Evolutionary conservation across 768 basidiomycete species (phyloP), one percentile per base, ranked within the genome.

Genomic region (Russula ochroleuca): DNA sequence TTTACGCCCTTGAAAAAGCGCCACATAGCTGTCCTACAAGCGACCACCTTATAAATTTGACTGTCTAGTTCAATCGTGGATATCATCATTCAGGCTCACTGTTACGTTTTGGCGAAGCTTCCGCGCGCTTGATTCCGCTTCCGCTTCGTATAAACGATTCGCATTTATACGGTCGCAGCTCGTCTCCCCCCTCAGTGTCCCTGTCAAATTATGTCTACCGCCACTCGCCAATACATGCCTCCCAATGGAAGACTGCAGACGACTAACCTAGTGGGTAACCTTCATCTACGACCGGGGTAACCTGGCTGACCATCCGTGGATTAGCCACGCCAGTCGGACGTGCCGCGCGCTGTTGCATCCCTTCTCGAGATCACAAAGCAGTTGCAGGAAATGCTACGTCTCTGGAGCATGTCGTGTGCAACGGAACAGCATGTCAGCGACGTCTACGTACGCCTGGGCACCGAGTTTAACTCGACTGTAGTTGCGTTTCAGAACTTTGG

Each of bases 391-490:
- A 75, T 81, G 1, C 80, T 95, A 51, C 79, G 76, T 31, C 80
- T 81, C 63, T 95, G 94, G 93, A 82, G 85, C 54, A 65, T 75
- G 1, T 77, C 79, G 3, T 77, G 81, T 50, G 84, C 84, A 1
- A 75, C 80, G 1, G 88, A 92, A 58, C 77, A 75, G 15, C 78
- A 92, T 70, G 92, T 98, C 70, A 92, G 90, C 79, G 86, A 96
- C 73, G 83, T 90, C 58, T 98, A 94, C 73, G 90, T 98, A 59
- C 82, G 85, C 69, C 83, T 97, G 17, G 94, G 93, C 49, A 88
- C 89, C 70, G 88, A 94, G 68, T 95, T 97, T 78, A 94, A 94
- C 73, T 75, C 80, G 2, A 87, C 87, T 47, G 82, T 92, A 23
- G 79, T 75, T 43, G 90, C 93, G 0, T 97, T 98, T 71, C 80